Evolutionary conservation across 345 rosid genomes (phyloP), one percentile per base, ranked within the genome.

Genomic region (Noccaea caerulescens): DNA sequence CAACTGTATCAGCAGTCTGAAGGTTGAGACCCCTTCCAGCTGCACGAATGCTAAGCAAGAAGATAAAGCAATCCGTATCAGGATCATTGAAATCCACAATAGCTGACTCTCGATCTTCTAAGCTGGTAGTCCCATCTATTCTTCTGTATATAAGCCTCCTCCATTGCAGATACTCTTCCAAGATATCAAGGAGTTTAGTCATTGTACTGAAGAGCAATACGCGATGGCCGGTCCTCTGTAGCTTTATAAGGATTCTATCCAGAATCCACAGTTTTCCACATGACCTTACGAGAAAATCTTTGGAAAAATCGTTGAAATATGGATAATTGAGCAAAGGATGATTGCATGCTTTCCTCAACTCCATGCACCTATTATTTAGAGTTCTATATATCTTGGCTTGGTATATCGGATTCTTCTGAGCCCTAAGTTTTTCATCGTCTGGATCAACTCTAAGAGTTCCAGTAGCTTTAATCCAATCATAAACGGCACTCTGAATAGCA

Each of bases 11-110:
- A 37, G 99, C 99, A 72, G 98, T 82, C 71, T 95, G 99, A 79
- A 95, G 98, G 86, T 95, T 95, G 77, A 95, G 99, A 81, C 99
- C 99, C 77, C 99, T 84, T 49, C 99, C 98, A 78, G 99, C 98
- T 5, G 99, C 99, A 73, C 98, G 97, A 60, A 95, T 95, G 64
- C 99, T 95, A 36, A 95, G 93, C 84, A 95, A 77, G 82, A 95
- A 95, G 73, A 95, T 92, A 72, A 95, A 95, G 81, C 96, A 90
- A 60, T 92, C 99, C 10, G 99, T 89, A 64, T 14, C 73, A 59
- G 85, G 88, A 79, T 90, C 82, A 76, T 95, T 95, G 61, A 90
- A 95, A 76, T 92, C 99, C 77, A 95, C 96, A 50, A 95, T 95
- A 72, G 99, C 99, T 20, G 98, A 89, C 80, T 95, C 99, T 72